Evolutionary conservation across 768 basidiomycete species (phyloP), one percentile per base, ranked within the genome.

Genomic region (Melanogaster broomeanus): DNA sequence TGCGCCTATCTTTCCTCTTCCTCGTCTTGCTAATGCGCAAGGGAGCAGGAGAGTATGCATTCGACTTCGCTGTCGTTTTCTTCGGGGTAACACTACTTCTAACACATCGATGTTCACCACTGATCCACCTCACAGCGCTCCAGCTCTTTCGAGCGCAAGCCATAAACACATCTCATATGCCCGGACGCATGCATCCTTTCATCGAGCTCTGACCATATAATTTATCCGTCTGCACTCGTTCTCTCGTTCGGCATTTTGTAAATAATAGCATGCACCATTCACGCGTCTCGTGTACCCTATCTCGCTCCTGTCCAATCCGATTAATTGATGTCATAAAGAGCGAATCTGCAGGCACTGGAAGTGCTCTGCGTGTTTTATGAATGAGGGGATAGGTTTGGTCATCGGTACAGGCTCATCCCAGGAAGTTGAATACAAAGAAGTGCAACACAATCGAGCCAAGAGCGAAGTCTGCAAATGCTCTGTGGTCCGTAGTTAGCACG

Each of bases 381-480:
- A 41, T n/a, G 6, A 7, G 16, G 21, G 12, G 41, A 21, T 24
- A 37, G 19, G 7, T 4, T 11, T 25, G 33, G 16, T 15, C 27
- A 33, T 31, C 12, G 18, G 31, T 50, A 33, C 33, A 39, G 8
- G 19, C 60, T 72, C 70, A 98, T 69, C 96, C 97, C 13, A 99
- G 80, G 80, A 97, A 98, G 74, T 98, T 98, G 80, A 87, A 98
- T 53, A 97, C 95, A 69, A 98, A 99, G 77, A 98, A 94, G 71
- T 99, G 97, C 30, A 99, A 78, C 34, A 98, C 85, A 56, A 98
- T 87, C 3, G 93, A 95, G n/a, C 94, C 94, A 40, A 95, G 69
- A 24, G 89, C 90, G 64, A 98, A 99, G 65, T 99, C 97, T 40
- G 91, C 95, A 64, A 99, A 99, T 18, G 97, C 97, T 63, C 97